These are phyloP conservation scores for Tylopilus rubrobrunneus DNA, from an alignment of 768 basidiomycete species.

Conservation along the genomic window DNA sequence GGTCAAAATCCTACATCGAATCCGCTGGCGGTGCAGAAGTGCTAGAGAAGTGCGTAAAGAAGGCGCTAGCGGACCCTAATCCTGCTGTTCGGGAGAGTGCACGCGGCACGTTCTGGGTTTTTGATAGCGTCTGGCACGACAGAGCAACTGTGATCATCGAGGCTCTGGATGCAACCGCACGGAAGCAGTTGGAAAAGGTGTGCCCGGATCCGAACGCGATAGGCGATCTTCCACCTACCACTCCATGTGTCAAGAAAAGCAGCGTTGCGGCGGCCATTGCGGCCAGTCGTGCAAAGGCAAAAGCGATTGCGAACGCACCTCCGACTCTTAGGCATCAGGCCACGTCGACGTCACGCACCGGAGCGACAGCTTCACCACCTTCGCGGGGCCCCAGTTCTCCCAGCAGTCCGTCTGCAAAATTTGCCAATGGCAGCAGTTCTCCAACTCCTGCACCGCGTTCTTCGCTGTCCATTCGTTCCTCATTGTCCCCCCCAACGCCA, in stretches of 20 bases:
- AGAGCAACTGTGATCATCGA: slow-evolving; percentile 61
- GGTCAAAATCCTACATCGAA: slow-evolving; percentile 66
- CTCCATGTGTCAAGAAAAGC: slow-evolving; percentile 66
- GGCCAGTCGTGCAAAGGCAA: slow-evolving; percentile 85
- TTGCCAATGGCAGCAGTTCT: slow-evolving; percentile 38
- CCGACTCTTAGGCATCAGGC: slow-evolving; percentile 80
- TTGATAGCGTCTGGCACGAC: slow-evolving; percentile 71
- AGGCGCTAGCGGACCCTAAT: slow-evolving; percentile 73
- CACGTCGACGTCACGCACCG: slow-evolving; percentile 62
- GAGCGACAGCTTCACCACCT: slow-evolving; percentile 40
- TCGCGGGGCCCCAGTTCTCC: slow-evolving; percentile 39
- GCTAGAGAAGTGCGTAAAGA: slow-evolving; percentile 71
- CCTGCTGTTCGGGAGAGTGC: slow-evolving; percentile 72
- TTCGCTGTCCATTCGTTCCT: slow-evolving; percentile 44
- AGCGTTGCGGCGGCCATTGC: slow-evolving; percentile 86
- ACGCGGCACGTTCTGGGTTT: slow-evolving; percentile 76
- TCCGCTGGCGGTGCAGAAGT: slow-evolving; percentile 60
- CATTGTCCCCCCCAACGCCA: slow-evolving; percentile 44
- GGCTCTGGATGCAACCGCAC: slow-evolving; percentile 59
- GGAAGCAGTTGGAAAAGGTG: slow-evolving; percentile 83
- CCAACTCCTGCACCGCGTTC: slow-evolving; percentile 39
- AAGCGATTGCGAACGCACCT: slow-evolving; percentile 76
- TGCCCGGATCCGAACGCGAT: slow-evolving; percentile 59
- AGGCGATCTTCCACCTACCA: slow-evolving; percentile 43
- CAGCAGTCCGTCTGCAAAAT: slow-evolving; percentile 39